A percentile compares a stretch with the other conserved stretches of the same genome.
Evolutionary conservation across 202 grass and related monocot species (phyloP).

Genomic region (Eragrostis tef): DNA sequence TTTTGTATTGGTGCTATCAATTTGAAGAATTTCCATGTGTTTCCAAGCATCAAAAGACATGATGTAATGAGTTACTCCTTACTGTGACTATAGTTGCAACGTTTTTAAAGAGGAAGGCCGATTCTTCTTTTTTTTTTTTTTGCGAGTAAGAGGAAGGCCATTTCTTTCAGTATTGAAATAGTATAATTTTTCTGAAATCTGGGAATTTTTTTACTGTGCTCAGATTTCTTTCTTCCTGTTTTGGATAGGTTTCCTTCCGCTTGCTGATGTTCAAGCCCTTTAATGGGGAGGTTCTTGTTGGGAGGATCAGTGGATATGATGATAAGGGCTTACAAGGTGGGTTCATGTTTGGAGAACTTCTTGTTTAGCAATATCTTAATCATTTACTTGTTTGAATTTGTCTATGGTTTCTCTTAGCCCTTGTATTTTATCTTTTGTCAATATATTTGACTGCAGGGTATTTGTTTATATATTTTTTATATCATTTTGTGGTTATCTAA

Average conservation of each 20-base stretch:
- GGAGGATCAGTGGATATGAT: slow-evolving; percentile 79
- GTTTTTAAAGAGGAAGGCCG: not conserved
- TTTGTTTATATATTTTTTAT: slow-evolving; percentile 27
- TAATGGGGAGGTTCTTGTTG: slow-evolving; percentile 75
- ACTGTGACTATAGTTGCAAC: not conserved
- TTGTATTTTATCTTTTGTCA: slow-evolving; percentile 13
- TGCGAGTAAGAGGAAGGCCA: no score
- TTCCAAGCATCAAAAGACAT: not conserved
- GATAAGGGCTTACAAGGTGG: slow-evolving; percentile 79
- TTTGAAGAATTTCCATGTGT: not conserved
- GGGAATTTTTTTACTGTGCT: slow-evolving; percentile 23
- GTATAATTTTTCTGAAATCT: not conserved
- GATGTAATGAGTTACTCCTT: not conserved
- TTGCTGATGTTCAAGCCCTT: slow-evolving; percentile 88
- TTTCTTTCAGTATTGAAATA: slow-evolving; percentile 5
- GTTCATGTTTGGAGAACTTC: slow-evolving; percentile 15
- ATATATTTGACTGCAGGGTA: not conserved
- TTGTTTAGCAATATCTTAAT: slow-evolving; percentile 25
- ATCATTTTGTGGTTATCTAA: not conserved
- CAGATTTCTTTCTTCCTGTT: slow-evolving; percentile 4
- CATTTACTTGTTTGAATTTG: slow-evolving; percentile 14
- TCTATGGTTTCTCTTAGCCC: not conserved
- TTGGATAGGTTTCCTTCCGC: slow-evolving; percentile 72
- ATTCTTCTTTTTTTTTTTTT: no score
- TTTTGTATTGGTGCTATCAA: slow-evolving; percentile 23